Percentiles rank a stretch among this genome's conserved stretches.
phyloP scores from a whole-genome alignment of 805 yeast species.

The Cyberlindnera nakhonratchasimensis region DNA sequence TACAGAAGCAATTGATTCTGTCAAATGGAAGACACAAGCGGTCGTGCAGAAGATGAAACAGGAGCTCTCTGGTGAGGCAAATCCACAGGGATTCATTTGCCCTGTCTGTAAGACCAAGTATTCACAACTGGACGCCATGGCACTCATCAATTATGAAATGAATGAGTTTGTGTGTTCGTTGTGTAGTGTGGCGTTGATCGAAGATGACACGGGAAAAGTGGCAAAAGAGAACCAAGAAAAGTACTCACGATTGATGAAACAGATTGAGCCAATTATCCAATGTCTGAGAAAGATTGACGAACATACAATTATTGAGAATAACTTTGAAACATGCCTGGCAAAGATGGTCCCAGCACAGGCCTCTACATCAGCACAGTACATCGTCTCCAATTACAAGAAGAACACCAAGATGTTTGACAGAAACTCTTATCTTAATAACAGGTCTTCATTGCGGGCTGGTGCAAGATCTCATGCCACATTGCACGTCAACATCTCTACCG shows the following conservation, averaged over 20 bases:
- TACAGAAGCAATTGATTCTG: slow-evolving; percentile 91
- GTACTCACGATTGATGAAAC: slow-evolving; percentile 80
- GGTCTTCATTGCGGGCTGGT: slow-evolving; percentile 47
- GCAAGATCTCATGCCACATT: slow-evolving; percentile 77
- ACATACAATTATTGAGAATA: slow-evolving; percentile 76
- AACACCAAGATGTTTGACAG: slow-evolving; percentile 41
- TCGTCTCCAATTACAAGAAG: slow-evolving; percentile 48
- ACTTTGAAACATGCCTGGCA: slow-evolving; percentile 80
- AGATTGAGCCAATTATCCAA: slow-evolving; percentile 82
- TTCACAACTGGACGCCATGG: slow-evolving; percentile 83
- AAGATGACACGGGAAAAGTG: slow-evolving; percentile 84
- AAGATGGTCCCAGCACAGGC: slow-evolving; percentile 83
- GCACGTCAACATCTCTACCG: slow-evolving; percentile 83
- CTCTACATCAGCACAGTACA: slow-evolving; percentile 62
- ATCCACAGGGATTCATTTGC: slow-evolving; percentile 93
- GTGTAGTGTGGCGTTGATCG: slow-evolving; percentile 73
- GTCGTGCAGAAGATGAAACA: slow-evolving; percentile 75
- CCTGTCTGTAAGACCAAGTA: slow-evolving; percentile 80
- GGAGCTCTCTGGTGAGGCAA: slow-evolving; percentile 78
- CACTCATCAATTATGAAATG: slow-evolving; percentile 73
- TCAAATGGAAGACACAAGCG: slow-evolving; percentile 94
- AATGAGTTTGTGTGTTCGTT: slow-evolving; percentile 80
- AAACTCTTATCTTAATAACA: slow-evolving; percentile 36
- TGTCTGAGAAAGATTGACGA: slow-evolving; percentile 82
- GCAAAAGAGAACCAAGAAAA: slow-evolving; percentile 78